Conservation (phyloP, 2,329 filamentous ascomycete species). For the Chaetomium globosum region DNA sequence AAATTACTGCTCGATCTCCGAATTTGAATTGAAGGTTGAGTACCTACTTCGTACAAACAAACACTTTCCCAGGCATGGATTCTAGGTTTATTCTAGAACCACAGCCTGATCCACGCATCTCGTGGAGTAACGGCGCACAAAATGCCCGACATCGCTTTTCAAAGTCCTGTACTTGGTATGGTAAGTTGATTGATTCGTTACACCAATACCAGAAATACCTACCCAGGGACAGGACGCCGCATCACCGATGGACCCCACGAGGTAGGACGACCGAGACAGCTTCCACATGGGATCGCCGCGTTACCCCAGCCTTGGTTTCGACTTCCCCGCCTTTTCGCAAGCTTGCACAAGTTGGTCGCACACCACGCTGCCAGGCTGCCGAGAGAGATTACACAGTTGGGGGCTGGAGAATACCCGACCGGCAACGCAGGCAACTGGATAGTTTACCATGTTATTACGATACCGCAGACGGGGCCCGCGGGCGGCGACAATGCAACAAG, state of each 20-base stretch:
- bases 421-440: not conserved
- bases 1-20: not conserved
- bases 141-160: not conserved
- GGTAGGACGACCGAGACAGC: too few species aligned
- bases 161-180: not conserved
- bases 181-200: not conserved
- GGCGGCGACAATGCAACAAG: not conserved
- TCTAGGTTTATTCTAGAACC: not conserved
- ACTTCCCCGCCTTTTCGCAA: conserved; percentile 25
- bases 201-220: not conserved
- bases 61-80: too few species aligned
- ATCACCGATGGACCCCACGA: not conserved
- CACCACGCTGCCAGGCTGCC: not conserved
- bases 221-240: not conserved
- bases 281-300: conserved; percentile 9
- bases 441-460: not conserved
- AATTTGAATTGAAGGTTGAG: too few species aligned
- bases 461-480: conserved; percentile 5
- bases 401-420: not conserved
- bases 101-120: not conserved
- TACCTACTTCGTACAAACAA: too few species aligned
- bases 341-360: conserved; percentile 8
- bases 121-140: not conserved
- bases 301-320: not conserved
- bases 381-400: not conserved